Base-by-base conservation (phyloP, 331 rosid genomes). In the Telfairia occidentalis region DNA sequence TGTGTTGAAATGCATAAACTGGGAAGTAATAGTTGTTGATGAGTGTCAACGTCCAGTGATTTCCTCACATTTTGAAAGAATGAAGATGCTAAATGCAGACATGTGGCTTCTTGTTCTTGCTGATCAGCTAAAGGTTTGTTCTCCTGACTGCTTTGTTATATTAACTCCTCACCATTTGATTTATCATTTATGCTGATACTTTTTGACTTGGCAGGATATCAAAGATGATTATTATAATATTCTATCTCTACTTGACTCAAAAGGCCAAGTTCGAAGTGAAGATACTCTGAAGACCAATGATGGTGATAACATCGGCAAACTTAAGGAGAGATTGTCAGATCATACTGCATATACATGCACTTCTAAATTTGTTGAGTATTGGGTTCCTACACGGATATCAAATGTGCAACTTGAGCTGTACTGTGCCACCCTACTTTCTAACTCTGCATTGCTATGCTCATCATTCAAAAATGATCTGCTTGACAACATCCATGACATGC, bases 341-440 rank as follows among this genome's bases (percentile, higher is more conserved):
- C 80, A 87, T 79, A 81, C 78, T 71, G 88, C 85, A 75, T 35
- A 85, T 75, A 73, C 71, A 61, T 82, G 85, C 88, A 79, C 85
- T 77, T 78, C 78, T 73, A 85, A 84, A 75, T 90, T 90, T 85
- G 84, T 78, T 54, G 99, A 95, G 90, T 91, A 91, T 79, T 95
- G 96, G 97, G 90, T 92, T 86, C 99, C 97, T 73, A 92, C 82
- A 61, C 89, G 76, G 77, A 72, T 91, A 46, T 87, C 99, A 13
- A 75, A 86, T 79, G 86, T 85, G 80, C 99, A 95, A 86, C 92
- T 92, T 76, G 99, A 95, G 89, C 87, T 82, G 83, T 95, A 95
- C 80, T 95, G 99, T 84, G 84, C 81, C 70, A 61, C 85, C 84
- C 79, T 95, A 75, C 89, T 90, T 77, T 81, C 85, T 38, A 90